Evolutionary conservation across 2,329 filamentous ascomycete genomes (phyloP), one percentile per base, ranked within the genome.

Genomic region (Sporothrix luriei): DNA sequence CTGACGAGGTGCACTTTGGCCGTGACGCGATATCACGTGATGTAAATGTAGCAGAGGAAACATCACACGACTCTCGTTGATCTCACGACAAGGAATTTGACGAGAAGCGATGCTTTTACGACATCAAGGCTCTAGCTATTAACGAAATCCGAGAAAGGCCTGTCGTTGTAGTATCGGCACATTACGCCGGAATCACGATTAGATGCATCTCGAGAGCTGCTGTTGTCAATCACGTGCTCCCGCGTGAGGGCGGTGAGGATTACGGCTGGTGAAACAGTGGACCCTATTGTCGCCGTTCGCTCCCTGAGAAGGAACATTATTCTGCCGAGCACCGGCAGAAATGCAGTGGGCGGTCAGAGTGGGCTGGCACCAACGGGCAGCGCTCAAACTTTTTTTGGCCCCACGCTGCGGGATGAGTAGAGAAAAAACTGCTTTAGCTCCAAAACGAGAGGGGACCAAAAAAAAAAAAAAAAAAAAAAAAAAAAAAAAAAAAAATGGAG

Each of bases 251-350:
- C 59, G 59, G 59, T 64, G 59, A 48, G 59, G 55, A 14, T 11
- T 29, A 29, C 59, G 40, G 59, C 43, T 51, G 26, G 10, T 51
- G 46, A 13, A 43, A 51, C 10, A n/a, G 26, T 65, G 46, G 62
- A 65, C 38, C 55, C n/a, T 43, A 24, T 2, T 49, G 54, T 4
- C 3, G 54, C 24, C 16, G 33, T 33, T 26, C 59, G 21, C 52
- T 55, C 52, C 52, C 51, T 16, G 19, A n/a, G 19, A 62, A 70
- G 71, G 71, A 71, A 71, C 49, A 71, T 68, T 40, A 64, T 70
- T 71, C 68, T 69, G 68, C 71, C 71, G 64, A 62, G 4, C 26
- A 68, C 67, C 57, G 67, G 43, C 54, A 71, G 54, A 69, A 33
- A 26, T 2, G 10, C 40, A 7, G n/a, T 46, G 49, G 64, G 64